phyloP scores from a whole-genome alignment of 2,329 filamentous ascomycete genomes.

The Sporothrix dimorphospora region DNA sequence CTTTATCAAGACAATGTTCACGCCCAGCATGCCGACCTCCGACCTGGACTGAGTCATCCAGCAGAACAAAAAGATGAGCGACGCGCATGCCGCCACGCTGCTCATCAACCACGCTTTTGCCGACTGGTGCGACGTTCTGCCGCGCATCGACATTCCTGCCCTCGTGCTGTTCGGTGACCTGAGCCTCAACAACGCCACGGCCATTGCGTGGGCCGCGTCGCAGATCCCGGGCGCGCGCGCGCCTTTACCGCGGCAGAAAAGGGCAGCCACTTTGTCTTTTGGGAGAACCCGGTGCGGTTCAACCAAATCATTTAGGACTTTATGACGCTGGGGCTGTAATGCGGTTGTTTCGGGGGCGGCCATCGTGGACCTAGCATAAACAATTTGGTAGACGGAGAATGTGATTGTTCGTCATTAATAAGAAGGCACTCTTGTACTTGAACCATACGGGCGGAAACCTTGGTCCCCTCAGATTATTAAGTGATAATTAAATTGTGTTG shows the following conservation, averaged over 20 bases:
- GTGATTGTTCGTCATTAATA: no score
- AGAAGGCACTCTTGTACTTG: no score
- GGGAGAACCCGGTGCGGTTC: not conserved
- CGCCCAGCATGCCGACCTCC: not conserved
- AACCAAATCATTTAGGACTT: not conserved
- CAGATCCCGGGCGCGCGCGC: not conserved
- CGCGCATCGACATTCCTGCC: not conserved
- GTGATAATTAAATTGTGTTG: no score
- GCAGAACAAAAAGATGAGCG: not conserved
- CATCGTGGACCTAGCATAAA: no score
- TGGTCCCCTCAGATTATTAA: no score
- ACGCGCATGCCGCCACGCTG: not conserved
- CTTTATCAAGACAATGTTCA: not conserved
- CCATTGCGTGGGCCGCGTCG: not conserved
- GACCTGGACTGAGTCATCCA: not conserved
- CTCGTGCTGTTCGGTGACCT: not conserved
- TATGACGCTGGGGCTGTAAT: not conserved
- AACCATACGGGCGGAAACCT: no score
- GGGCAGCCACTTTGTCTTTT: conserved; percentile 2
- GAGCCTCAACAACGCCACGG: not conserved
- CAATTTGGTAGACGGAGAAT: no score
- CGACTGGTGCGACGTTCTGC: not conserved
- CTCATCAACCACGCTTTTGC: conserved; percentile 1
- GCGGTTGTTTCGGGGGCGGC: no score
- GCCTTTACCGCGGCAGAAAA: not conserved